Conservation (phyloP, 2,329 filamentous ascomycete genomes). For the Daldinia eschscholtzii region DNA sequence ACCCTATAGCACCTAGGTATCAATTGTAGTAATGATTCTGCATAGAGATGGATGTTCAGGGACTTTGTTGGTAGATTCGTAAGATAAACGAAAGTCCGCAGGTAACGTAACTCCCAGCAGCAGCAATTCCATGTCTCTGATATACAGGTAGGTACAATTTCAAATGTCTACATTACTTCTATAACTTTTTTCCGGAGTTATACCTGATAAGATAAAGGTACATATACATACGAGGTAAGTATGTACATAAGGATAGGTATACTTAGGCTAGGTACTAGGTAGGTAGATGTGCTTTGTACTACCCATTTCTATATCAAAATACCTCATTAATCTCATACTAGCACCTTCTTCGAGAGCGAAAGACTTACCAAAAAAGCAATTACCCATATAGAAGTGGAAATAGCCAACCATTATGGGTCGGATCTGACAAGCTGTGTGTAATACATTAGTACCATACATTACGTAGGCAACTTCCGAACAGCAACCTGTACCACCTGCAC, state of each 20-base stretch:
- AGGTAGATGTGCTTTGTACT: background rate
- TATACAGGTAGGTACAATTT: too few relatives aligned
- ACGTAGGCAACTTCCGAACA: too few relatives aligned
- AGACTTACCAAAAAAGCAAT: constrained; percentile 22
- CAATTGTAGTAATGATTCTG: too few relatives aligned
- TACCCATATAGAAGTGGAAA: constrained; percentile 30
- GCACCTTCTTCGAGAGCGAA: constrained; percentile 11
- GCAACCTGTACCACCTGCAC: background rate
- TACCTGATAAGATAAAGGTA: background rate
- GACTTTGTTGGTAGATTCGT: background rate
- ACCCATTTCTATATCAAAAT: background rate
- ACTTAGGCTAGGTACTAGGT: background rate
- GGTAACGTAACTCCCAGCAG: background rate
- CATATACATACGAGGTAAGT: too few relatives aligned
- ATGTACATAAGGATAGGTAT: too few relatives aligned
- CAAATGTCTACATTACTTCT: too few relatives aligned
- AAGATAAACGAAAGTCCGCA: background rate
- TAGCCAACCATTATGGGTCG: constrained; percentile 15
- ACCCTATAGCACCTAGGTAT: background rate
- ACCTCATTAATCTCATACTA: constrained; percentile 22
- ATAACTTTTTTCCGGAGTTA: background rate
- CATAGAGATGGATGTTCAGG: too few relatives aligned
- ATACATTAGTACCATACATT: constrained; percentile 1
- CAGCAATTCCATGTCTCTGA: too few relatives aligned
- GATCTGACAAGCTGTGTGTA: constrained; percentile 29